Evolutionary conservation across 331 rosid species (phyloP).

Genomic region (Telfairia occidentalis): DNA sequence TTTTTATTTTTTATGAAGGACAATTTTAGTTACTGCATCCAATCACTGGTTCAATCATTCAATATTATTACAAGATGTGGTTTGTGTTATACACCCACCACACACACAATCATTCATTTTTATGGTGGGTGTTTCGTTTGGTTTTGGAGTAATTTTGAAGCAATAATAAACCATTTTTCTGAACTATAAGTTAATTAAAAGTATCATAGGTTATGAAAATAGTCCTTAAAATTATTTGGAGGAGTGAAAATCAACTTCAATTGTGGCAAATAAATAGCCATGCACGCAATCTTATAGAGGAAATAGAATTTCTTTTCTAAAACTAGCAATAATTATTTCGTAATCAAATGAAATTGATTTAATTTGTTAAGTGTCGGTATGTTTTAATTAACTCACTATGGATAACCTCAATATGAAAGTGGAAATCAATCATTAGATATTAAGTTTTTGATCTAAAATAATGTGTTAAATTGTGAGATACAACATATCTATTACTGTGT

Average conservation of each 20-base stretch:
- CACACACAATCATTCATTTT: not conserved
- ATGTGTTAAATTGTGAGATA: too few relatives aligned
- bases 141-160: not conserved
- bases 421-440: not conserved
- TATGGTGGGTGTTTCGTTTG: not conserved
- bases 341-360: not conserved
- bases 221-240: not conserved
- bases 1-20: too few relatives aligned
- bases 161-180: not conserved
- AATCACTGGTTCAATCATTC: not conserved
- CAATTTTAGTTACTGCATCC: constrained; percentile 5
- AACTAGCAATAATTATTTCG: not conserved
- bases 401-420: not conserved
- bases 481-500: too few relatives aligned
- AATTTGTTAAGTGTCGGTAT: not conserved
- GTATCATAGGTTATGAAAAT: not conserved
- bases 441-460: not conserved
- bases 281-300: not conserved
- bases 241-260: not conserved
- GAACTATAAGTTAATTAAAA: not conserved
- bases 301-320: not conserved
- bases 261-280: not conserved
- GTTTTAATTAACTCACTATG: too few relatives aligned
- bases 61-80: not conserved
- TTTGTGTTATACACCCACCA: not conserved